A percentile compares a stretch with the other conserved stretches of the same genome.
Evolutionary conservation across 805 yeast species (phyloP).

Genomic region (Blastobotrys americana): DNA sequence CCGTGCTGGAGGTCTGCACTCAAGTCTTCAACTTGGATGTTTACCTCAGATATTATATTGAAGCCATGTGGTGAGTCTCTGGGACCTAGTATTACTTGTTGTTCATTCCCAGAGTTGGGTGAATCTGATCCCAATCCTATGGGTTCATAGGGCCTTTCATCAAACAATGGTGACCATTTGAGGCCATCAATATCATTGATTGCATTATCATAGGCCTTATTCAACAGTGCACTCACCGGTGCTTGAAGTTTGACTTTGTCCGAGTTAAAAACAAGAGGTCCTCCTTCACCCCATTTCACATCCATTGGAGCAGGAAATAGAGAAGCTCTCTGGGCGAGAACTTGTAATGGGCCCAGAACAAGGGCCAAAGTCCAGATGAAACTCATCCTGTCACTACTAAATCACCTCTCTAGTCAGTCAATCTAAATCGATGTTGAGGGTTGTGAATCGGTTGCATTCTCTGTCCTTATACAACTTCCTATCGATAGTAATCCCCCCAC

Average conservation of each 20-base stretch:
- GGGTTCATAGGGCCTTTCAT: background rate
- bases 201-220: background rate
- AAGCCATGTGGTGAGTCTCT: too few relatives aligned
- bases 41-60: background rate
- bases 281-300: background rate
- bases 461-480: too few relatives aligned
- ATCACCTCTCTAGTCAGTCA: too few relatives aligned
- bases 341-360: too few relatives aligned
- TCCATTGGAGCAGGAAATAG: background rate
- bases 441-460: too few relatives aligned
- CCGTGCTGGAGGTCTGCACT: conserved; percentile 31
- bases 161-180: background rate
- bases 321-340: too few relatives aligned
- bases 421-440: too few relatives aligned
- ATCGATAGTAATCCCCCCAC: too few relatives aligned
- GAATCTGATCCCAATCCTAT: background rate
- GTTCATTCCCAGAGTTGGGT: background rate
- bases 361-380: too few relatives aligned
- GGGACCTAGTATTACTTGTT: background rate
- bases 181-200: background rate
- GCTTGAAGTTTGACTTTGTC: background rate
- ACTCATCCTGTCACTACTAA: too few relatives aligned
- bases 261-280: background rate
- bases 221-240: background rate
- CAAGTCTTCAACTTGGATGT: conserved; percentile 20